Evolutionary conservation across 768 basidiomycete species (phyloP), one percentile per base, ranked within the genome.

Genomic region (Hysterangium stoloniferum): DNA sequence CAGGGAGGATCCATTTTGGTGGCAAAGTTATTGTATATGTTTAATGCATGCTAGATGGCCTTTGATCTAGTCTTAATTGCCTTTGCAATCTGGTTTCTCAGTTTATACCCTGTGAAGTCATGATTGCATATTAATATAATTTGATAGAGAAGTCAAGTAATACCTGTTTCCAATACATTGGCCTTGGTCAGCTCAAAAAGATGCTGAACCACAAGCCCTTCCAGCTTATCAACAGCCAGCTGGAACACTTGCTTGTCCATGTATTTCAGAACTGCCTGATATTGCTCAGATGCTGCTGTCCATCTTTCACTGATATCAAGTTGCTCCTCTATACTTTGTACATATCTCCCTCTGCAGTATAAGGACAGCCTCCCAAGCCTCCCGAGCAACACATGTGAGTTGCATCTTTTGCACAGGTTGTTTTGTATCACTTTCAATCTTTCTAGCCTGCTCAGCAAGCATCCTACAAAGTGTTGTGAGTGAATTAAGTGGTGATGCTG

Each of bases 31-130:
- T 72, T 71, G 56, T 70, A 71, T 24, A 41, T 41, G 1, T 59
- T 51, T 2, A 71, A 55, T 0, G 68, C 66, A 20, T 45, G 58
- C 32, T 48, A 54, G 31, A 71, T 68, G 3, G 70, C 65, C 27
- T 60, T 54, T 2, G 63, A 63, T 6, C 63, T 54, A 6, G 45
- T 49, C 45, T 64, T 57, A 1, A 71, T 52, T 1, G 65, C 63
- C 52, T 70, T 66, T 0, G 62, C 63, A 17, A 72, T 68, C 43
- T 66, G 58, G 6, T 59, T 57, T 1, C 62, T 58, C 49, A 66
- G 53, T 35, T 64, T 64, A 49, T 71, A 71, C 0, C 64, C 70
- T 71, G 38, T 6, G 11, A 33, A 7, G 4, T 9, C 33, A 17
- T 9, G 9, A 9, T 9, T 9, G 33, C 17, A 17, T 34, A 34